Conservation (phyloP, 176 grass and related monocot species). For the Paspalum notatum region DNA sequence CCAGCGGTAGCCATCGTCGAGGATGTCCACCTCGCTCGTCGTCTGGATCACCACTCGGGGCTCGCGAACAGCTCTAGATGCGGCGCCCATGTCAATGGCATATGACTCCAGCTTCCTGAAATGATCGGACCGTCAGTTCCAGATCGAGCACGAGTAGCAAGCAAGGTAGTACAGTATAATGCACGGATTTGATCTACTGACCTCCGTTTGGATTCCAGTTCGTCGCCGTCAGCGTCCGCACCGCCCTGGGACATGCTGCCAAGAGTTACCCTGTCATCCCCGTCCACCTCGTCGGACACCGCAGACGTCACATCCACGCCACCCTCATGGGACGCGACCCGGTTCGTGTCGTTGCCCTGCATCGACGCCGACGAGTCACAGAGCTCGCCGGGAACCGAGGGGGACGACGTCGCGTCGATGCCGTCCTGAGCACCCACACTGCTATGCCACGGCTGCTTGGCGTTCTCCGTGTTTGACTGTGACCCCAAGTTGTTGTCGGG, state of each 20-base stretch:
- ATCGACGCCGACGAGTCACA: conserved; percentile 53
- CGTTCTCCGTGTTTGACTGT: conserved; percentile 5
- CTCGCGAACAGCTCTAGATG: conserved; percentile 60
- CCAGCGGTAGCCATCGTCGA: conserved; percentile 83
- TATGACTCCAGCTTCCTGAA: conserved; percentile 75
- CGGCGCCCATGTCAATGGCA: conserved; percentile 52
- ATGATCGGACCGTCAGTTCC: not conserved
- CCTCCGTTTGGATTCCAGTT: conserved; percentile 68
- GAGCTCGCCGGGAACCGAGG: conserved; percentile 48
- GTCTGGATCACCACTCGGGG: conserved; percentile 75
- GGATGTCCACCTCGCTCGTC: conserved; percentile 69
- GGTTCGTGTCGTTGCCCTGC: conserved; percentile 37
- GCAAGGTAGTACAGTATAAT: not conserved
- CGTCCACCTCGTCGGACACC: conserved; percentile 52
- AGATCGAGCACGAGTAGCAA: not conserved
- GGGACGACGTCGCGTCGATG: conserved; percentile 41
- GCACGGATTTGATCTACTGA: not conserved
- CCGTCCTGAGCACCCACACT: conserved; percentile 31
- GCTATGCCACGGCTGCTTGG: conserved; percentile 11
- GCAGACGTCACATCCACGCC: conserved; percentile 51
- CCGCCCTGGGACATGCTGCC: conserved; percentile 38
- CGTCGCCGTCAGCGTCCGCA: conserved; percentile 39
- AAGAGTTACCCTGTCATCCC: conserved; percentile 48
- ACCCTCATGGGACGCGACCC: conserved; percentile 44
- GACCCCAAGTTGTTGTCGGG: not conserved